Base-by-base conservation (phyloP, 2,329 filamentous ascomycete species). In the Gaeumannomyces tritici region DNA sequence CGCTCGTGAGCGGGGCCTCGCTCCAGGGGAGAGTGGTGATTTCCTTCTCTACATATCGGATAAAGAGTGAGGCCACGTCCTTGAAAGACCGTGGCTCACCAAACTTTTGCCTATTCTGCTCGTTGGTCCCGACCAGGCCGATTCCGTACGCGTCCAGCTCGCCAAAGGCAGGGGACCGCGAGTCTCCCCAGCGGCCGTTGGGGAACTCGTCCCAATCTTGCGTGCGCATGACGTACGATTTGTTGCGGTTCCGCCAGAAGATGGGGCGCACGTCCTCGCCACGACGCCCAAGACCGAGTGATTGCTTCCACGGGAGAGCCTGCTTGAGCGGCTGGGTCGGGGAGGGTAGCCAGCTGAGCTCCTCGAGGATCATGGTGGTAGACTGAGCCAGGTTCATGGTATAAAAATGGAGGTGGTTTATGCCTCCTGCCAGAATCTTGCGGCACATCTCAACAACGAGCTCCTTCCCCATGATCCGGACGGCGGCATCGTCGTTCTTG, bases 171-270 rank as follows among this genome's bases (percentile, higher is more conserved):
- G 95, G 95, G 63, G 93, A 98, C 66, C 95, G 86, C 61, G 93
- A 93, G 75, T 99, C 95, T 76, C 95, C 96, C 95, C 95, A 99
- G 75, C 95, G 89, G 58, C 95, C 95, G 80, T 99, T 99, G 62
- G 95, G 95, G 70, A 97, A 99, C 74, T 99, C 95, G 70, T 99
- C 95, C 95, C 95, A 99, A 69, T 97, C 93, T 73, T 97, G 93
- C 0, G 95, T 99, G 62, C 95, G 91, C 62, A 91, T 87, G 62
- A 99, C 88, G 70, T 99, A 99, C 4, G 93, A 96, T 72, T 95
- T 92, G 76, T 96, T 95, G 63, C 95, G 87, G 77, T 98, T 97
- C 69, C 93, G 88, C 95, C 95, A 99, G 83, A 99, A 99, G 68
- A 99, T 96, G 42, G 95, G 95, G 61, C 95, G 90, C 56, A 99